These are phyloP conservation scores for Quercus tomentella DNA, from an alignment of 331 rosid genomes.

Conservation along the genomic window DNA sequence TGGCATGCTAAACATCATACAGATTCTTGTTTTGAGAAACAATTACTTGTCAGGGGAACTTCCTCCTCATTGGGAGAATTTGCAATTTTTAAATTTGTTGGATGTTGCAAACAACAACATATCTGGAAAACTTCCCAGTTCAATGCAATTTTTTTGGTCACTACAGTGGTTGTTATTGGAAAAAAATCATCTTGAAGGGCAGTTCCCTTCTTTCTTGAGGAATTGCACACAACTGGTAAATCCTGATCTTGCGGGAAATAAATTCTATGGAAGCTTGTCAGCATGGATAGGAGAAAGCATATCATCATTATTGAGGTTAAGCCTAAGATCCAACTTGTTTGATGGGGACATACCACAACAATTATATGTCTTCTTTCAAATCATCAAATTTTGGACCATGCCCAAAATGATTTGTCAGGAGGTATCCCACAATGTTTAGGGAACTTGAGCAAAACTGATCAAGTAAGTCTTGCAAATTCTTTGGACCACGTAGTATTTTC, in stretches of 20 bases:
- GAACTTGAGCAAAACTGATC: not conserved
- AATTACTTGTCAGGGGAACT: slow-evolving; percentile 1
- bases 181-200: not conserved
- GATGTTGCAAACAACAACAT: not conserved
- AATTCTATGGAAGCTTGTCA: not conserved
- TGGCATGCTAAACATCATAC: not conserved
- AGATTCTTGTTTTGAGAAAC: not conserved
- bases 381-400: slow-evolving; percentile 2
- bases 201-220: not conserved
- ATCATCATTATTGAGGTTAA: not conserved
- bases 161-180: not conserved
- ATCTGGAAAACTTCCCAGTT: not conserved
- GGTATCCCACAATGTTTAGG: not conserved
- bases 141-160: not conserved
- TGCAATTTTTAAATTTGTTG: not conserved
- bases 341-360: not conserved
- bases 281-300: slow-evolving; percentile 11
- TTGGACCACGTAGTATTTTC: not conserved
- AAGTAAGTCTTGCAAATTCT: not conserved
- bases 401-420: not conserved
- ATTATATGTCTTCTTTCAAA: not conserved
- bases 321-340: slow-evolving; percentile 11
- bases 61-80: not conserved
- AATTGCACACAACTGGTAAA: not conserved
- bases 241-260: slow-evolving; percentile 12